Conservation (phyloP, 768 basidiomycete species). For the Cystobasidium ongulense region DNA sequence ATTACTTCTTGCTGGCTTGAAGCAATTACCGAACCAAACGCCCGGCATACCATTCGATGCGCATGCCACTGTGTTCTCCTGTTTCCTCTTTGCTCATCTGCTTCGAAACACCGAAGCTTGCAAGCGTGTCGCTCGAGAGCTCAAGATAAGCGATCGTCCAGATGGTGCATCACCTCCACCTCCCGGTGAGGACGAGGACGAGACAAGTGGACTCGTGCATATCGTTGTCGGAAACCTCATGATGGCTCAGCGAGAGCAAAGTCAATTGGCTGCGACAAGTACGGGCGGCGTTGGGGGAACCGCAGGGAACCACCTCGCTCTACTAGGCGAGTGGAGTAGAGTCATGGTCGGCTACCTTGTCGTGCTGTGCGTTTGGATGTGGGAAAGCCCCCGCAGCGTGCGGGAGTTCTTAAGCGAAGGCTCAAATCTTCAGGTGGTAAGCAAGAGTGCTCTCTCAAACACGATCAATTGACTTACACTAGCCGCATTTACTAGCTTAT, state of each 20-base stretch:
- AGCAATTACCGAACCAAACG: conserved; percentile 36
- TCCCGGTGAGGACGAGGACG: conserved; percentile 46
- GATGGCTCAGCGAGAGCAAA: conserved; percentile 62
- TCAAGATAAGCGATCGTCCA: conserved; percentile 42
- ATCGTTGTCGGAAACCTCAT: conserved; percentile 85
- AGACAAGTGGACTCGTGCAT: conserved; percentile 63
- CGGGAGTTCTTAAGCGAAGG: conserved; percentile 76
- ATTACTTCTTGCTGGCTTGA: conserved; percentile 47
- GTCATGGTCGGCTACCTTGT: conserved; percentile 76
- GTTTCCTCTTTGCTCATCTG: conserved; percentile 70
- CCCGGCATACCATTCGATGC: conserved; percentile 49
- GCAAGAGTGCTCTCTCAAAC: conserved; percentile 44
- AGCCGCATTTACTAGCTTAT: conserved; percentile 60
- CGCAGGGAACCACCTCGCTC: conserved; percentile 53
- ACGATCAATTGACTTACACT: background rate
- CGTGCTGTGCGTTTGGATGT: conserved; percentile 82
- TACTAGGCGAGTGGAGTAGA: conserved; percentile 81
- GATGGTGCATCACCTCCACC: conserved; percentile 7
- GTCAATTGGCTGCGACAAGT: conserved; percentile 42
- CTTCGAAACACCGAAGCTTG: conserved; percentile 53
- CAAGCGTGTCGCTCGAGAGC: conserved; percentile 48
- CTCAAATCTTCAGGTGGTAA: conserved; percentile 78
- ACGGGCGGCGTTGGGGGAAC: conserved; percentile 52
- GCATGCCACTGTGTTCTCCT: conserved; percentile 58
- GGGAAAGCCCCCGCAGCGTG: conserved; percentile 86